phyloP scores from a whole-genome alignment of 2,329 filamentous ascomycete genomes.

The Fulvia fulva region DNA sequence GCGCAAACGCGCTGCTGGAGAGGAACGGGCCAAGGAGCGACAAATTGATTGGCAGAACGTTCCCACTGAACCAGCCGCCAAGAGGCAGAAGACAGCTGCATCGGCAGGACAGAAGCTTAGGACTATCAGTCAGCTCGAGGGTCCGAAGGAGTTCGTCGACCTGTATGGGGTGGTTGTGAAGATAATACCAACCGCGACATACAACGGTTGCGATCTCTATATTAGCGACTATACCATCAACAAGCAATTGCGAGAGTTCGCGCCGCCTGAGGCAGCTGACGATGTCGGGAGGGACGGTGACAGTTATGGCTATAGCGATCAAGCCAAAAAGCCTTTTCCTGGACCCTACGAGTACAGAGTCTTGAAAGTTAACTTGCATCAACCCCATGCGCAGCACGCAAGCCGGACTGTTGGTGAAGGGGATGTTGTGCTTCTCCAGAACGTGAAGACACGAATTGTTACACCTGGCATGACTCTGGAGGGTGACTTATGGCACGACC shows the following conservation, averaged over 20 bases:
- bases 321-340: conserved; percentile 53
- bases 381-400: conserved; percentile 61
- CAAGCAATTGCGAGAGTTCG: conserved; percentile 56
- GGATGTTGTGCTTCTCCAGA: conserved; percentile 63
- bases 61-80: conserved; percentile 6
- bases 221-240: conserved; percentile 82
- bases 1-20: neutral
- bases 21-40: neutral
- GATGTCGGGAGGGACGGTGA: conserved; percentile 28
- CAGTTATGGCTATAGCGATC: conserved; percentile 29
- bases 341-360: conserved; percentile 72
- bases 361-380: conserved; percentile 67
- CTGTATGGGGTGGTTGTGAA: conserved; percentile 69
- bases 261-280: conserved; percentile 34
- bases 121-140: conserved; percentile 60
- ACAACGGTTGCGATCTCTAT: conserved; percentile 58
- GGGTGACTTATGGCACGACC: conserved; percentile 65
- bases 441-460: conserved; percentile 63
- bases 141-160: conserved; percentile 58
- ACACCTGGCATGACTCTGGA: conserved; percentile 60
- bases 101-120: conserved; percentile 50
- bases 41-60: neutral
- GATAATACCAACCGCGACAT: conserved; percentile 39
- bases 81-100: conserved; percentile 7
- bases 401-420: conserved; percentile 53